phyloP scores from a whole-genome alignment of 2,329 filamentous ascomycete genomes.

The Fusarium hainanense region DNA sequence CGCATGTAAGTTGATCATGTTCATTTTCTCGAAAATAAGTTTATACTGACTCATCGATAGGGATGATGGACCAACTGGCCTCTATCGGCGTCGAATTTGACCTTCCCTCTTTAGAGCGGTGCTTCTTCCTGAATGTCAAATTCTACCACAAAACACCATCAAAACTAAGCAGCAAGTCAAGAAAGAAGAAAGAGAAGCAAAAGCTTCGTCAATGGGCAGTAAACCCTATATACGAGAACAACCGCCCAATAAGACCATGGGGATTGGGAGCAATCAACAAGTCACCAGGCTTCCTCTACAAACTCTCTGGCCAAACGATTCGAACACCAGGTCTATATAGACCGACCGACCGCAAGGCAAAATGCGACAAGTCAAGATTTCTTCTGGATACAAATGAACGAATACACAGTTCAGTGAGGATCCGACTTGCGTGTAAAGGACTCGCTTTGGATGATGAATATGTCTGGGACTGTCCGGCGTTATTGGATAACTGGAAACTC shows the following conservation, averaged over 20 bases:
- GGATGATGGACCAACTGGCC: conserved; percentile 68
- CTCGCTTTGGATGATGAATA: conserved; percentile 61
- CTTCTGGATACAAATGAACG: conserved; percentile 66
- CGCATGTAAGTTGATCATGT: conserved; percentile 50
- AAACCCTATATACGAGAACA: conserved; percentile 59
- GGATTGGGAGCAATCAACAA: conserved; percentile 59
- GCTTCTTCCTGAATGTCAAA: conserved; percentile 51
- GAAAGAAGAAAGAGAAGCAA: conserved; percentile 32
- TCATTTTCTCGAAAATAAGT: neutral
- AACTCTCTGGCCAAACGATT: conserved; percentile 55
- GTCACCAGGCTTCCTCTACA: conserved; percentile 55
- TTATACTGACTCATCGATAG: conserved; percentile 43
- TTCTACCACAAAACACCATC: conserved; percentile 47
- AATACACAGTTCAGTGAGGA: conserved; percentile 65
- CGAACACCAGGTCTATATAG: conserved; percentile 62
- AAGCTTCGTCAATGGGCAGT: conserved; percentile 56
- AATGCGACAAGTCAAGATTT: conserved; percentile 51
- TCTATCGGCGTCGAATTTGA: conserved; percentile 64
- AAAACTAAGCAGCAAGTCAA: conserved; percentile 19
- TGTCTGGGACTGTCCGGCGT: conserved; percentile 60
- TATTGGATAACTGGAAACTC: conserved; percentile 58
- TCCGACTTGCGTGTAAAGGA: conserved; percentile 63
- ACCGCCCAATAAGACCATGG: conserved; percentile 62
- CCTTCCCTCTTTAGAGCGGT: conserved; percentile 54
- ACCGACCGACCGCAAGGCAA: conserved; percentile 56